Base-by-base conservation (phyloP, 306 rosid species). In the Begonia fuchsioides region DNA sequence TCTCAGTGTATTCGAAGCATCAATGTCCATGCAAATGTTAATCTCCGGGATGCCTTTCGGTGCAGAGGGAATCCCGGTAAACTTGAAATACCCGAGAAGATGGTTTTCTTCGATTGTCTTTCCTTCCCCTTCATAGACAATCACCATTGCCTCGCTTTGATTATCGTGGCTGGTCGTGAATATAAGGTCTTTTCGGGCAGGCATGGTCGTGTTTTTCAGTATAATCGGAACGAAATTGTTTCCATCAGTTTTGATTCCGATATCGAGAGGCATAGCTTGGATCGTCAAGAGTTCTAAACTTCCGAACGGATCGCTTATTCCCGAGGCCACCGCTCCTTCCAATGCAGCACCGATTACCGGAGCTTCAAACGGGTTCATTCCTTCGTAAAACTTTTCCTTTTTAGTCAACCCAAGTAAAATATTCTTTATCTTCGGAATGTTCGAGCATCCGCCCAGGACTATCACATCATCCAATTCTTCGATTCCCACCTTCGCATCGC, bases 301-400 rank as follows among this genome's bases (percentile, higher is more conserved):
- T 49, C 94, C 95, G 49, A 78, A 74, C n/a, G 96, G 93, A 55
- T 88, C 96, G 46, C 58, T 66, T 18, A 74, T 47, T 14, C 93
- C 95, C 2, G 88, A 78, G 35, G 96, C 90, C 13, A 88, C 69
- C 5, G 93, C 88, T 62, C 95, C 97, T 73, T 83, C 86, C 41
- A 81, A 62, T 14, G 97, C 93, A 3, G 97, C 93, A 38, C 97
- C 95, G 38, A 66, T 59, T 49, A 83, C 93, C 1, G 90, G 81
- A 56, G 93, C 93, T 68, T 88, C 97, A 51, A 83, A 48, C 2
- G 90, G 93, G 56, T 83, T 66, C 60, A 81, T 64, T 35, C 73
- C 86, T 50, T 70, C 57, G 56, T 88, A 78, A 55, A 70, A 68
- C 68, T 69, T 73, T 39, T 58, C 65, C 14, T 59, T 76, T 59